Percentiles rank a stretch among this genome's conserved stretches.
phyloP scores from a whole-genome alignment of 129 eudicot species.

The Artemisia argyi region DNA sequence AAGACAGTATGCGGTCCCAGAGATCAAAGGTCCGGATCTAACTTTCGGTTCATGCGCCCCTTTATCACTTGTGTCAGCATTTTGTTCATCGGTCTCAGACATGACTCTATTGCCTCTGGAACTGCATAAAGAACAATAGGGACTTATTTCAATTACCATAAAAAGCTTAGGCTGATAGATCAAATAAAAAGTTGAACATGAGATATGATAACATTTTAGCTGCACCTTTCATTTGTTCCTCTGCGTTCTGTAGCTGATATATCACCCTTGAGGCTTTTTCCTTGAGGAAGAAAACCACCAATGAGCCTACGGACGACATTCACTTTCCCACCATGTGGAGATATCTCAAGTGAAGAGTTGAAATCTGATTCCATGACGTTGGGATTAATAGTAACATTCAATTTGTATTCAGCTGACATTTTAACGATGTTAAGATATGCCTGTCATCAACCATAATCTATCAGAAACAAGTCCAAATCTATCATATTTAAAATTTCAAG shows the following conservation, averaged over 20 bases:
- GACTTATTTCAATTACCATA: neutral
- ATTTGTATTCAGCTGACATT: slow-evolving; percentile 47
- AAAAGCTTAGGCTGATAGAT: no score
- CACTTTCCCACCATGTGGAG: slow-evolving; percentile 38
- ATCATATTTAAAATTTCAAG: neutral
- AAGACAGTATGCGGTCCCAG: slow-evolving; percentile 77
- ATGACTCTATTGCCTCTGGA: slow-evolving; percentile 41
- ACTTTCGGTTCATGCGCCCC: slow-evolving; percentile 49
- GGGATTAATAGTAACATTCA: slow-evolving; percentile 47
- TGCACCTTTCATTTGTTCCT: slow-evolving; percentile 57
- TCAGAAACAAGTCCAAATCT: slow-evolving; percentile 1
- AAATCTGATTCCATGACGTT: slow-evolving; percentile 44
- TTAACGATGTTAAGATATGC: slow-evolving; percentile 25
- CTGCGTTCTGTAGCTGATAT: slow-evolving; percentile 39
- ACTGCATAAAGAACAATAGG: slow-evolving; percentile 31
- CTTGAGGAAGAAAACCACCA: slow-evolving; percentile 48
- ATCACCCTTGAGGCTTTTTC: slow-evolving; percentile 30
- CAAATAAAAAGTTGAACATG: slow-evolving; percentile 1
- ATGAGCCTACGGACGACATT: slow-evolving; percentile 45
- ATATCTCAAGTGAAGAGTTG: slow-evolving; percentile 36
- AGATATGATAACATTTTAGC: neutral
- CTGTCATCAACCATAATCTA: slow-evolving; percentile 19
- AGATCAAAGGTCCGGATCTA: slow-evolving; percentile 54
- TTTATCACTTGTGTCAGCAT: slow-evolving; percentile 35
- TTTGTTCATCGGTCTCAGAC: slow-evolving; percentile 21